Percentiles rank a stretch among this genome's conserved stretches.
These are phyloP conservation scores for Leishmania turanica DNA, from an alignment of 208 protist species.

Conservation along the genomic window DNA sequence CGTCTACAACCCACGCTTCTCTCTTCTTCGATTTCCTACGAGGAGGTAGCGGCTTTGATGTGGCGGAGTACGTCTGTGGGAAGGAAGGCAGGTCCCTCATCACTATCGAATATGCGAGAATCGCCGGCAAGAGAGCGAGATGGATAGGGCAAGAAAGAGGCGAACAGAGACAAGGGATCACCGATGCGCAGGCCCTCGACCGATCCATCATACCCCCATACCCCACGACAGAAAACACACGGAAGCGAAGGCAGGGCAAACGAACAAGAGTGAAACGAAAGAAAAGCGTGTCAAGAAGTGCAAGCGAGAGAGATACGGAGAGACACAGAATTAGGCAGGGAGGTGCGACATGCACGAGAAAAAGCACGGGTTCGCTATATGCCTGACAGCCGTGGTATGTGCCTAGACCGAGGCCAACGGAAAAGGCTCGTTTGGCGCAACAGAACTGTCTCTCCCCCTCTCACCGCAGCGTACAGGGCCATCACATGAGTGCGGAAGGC, in stretches of 20 bases:
- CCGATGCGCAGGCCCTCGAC: background rate
- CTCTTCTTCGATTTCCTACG: background rate
- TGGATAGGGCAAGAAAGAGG: background rate
- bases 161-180: background rate
- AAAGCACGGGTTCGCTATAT: background rate
- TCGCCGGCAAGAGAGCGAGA: background rate
- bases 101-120: background rate
- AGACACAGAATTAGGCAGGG: background rate
- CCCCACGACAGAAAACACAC: background rate
- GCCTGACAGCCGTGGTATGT: background rate
- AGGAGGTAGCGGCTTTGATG: background rate
- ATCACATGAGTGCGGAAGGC: background rate
- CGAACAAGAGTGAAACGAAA: background rate
- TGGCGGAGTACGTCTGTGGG: background rate
- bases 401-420: too few relatives aligned
- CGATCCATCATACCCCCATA: background rate
- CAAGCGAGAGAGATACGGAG: background rate
- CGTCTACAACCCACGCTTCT: background rate
- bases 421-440: background rate
- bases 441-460: background rate
- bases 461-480: background rate
- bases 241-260: background rate
- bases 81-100: background rate
- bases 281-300: background rate
- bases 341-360: background rate